Base-by-base conservation (phyloP, 768 basidiomycete species). In the Piloderma croceum region DNA sequence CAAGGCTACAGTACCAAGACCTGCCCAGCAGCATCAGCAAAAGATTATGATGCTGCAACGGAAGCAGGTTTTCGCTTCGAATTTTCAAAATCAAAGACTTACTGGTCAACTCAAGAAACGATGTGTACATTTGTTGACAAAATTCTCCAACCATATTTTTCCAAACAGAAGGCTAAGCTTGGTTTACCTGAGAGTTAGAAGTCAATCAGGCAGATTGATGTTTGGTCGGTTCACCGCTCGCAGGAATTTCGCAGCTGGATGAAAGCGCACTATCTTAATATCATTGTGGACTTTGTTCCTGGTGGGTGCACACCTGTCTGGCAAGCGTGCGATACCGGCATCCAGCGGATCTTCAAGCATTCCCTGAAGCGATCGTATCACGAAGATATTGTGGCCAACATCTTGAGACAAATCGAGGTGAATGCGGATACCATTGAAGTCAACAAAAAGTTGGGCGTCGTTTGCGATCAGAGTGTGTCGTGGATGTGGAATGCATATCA, bases 271-370 rank as follows among this genome's bases (percentile, higher is more conserved):
- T 60, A 65, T 34, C 57, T 60, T 7, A 53, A 38, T 11, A 62
- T 65, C 31, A 56, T 61, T 22, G 3, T 67, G 3, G 18, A 37
- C 4, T 67, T 50, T 41, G 47, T 68, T n/a, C 60, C 65, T 25
- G 59, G 58, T 7, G 57, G 57, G 4, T 58, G 56, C 34, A 67
- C 62, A 1, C 58, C 62, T 5, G 39, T 62, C 7, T 42, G 35
- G 6, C 63, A 64, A 44, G 58, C 61, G 7, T 60, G 54, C 25
- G 58, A 67, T 39, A 58, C 65, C 10, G 63, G 55, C 0, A 53
- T 67, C 27, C 69, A 70, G 46, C 49, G 58, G 1, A 52, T 53
- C 9, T 43, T 71, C 43, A 71, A 71, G 43, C 54, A 49, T 4
- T 56, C 60, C 5, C 52, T 63, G 18, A 54, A 54, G 21, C 40